These are phyloP conservation scores for Cercospora sesami DNA, from an alignment of 2,329 filamentous ascomycete species.

Conservation along the genomic window DNA sequence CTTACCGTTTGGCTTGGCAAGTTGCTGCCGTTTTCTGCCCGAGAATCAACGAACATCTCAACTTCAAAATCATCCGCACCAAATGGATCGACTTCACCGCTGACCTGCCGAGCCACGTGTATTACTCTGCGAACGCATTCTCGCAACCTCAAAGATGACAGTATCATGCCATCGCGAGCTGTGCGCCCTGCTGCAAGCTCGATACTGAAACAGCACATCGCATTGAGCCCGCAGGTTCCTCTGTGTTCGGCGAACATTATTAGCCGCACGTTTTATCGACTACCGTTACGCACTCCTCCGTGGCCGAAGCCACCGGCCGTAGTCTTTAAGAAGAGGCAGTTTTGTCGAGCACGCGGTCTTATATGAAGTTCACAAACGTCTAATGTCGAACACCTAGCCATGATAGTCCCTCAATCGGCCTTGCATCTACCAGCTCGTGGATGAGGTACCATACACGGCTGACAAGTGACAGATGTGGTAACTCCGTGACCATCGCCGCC, in stretches of 20 bases:
- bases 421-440: background rate
- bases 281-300: background rate
- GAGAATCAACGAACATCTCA: background rate
- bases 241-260: background rate
- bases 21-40: background rate
- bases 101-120: background rate
- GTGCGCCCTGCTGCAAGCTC: background rate
- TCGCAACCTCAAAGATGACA: background rate
- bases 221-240: background rate
- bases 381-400: background rate
- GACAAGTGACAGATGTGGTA: background rate
- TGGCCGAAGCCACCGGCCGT: background rate
- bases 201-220: background rate
- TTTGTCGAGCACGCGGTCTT: background rate
- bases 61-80: background rate
- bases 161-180: background rate
- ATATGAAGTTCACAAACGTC: background rate
- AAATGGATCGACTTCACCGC: background rate
- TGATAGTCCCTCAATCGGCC: background rate
- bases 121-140: background rate
- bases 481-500: background rate
- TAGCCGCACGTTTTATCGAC: background rate
- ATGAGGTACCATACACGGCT: background rate
- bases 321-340: background rate
- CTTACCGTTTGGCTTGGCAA: background rate